Evolutionary conservation across 306 rosid genomes (phyloP).

Genomic region (Canavalia ensiformis): DNA sequence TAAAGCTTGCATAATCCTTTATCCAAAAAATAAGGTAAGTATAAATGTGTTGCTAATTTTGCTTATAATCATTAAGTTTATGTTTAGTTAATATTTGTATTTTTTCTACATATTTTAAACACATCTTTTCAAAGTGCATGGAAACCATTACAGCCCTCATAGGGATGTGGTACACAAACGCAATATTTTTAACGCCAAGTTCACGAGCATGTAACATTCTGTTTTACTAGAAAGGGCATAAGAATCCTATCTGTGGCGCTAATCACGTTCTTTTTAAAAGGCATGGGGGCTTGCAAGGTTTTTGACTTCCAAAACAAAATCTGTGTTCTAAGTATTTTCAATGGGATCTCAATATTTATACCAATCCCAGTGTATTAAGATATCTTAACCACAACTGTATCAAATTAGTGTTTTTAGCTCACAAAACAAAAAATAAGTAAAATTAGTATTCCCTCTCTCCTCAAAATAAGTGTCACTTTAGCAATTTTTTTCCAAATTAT

Average conservation of each 20-base stretch:
- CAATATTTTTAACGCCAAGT: neutral
- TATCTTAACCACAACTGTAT: neutral
- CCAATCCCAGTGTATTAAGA: neutral
- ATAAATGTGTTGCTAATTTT: neutral
- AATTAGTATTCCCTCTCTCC: neutral
- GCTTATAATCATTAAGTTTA: neutral
- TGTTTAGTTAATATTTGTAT: conserved; percentile 1
- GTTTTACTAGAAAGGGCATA: neutral
- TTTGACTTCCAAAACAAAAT: neutral
- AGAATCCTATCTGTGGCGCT: conserved; percentile 34
- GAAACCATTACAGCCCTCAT: neutral
- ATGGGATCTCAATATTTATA: conserved; percentile 17
- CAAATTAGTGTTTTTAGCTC: neutral
- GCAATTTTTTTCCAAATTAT: too few relatives aligned
- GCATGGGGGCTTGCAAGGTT: conserved; percentile 20
- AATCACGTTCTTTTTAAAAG: conserved; percentile 37
- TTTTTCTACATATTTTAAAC: neutral
- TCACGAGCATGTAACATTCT: neutral
- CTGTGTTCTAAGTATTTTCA: neutral
- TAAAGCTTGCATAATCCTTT: neutral
- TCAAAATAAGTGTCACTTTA: neutral
- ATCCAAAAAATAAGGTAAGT: neutral
- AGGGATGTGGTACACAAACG: neutral
- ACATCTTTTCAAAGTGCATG: neutral
- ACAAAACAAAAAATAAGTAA: neutral